Base-by-base conservation (phyloP, 192 early-diverging fungal species). In the Umbelopsis sp. region DNA sequence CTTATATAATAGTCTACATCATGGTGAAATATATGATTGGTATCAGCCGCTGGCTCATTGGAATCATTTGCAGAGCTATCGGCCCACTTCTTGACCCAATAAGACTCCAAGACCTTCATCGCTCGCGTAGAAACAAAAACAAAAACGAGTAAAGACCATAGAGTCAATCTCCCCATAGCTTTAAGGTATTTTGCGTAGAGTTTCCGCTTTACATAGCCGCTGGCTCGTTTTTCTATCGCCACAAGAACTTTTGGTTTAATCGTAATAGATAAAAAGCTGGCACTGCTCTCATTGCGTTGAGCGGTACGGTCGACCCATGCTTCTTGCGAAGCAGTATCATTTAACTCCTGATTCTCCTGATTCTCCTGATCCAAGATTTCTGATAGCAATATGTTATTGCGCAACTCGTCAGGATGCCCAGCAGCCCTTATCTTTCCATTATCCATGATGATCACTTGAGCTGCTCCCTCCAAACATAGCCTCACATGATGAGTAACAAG, bases 401-500 rank as follows among this genome's bases (percentile, higher is more conserved):
- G 72, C 30, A 84, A 67, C 15, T 81, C 71, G 2, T 52, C 46
- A 25, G 73, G 71, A 13, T 69, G 52, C 50, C 75, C 83, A 46
- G 69, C 65, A 30, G 76, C 37, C 1, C 52, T 64, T 21, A 89
- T 79, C 0, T 76, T 74, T 22, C 89, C 90, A 30, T 83, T 78
- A 5, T 80, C 71, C 55, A 92, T 69, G 11, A 82, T 72, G 0
- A 86, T 84, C 9, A 92, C 71, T 23, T 82, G 72, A 20, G 72
- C 73, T 46, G 79, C 81, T 23, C 84, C 87, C 4, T 78, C 69
- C 46, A 90, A 75, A 46, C 89, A 90, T 18, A 86, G 73, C 3
- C 83, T 53, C 16, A 91, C 85, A 58, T 92, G 89, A 72, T 97
- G 96, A 0, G 94, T 94, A 33, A 97, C 94, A 15, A 98, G 82